Evolutionary conservation across 495 filamentous ascomycete genomes (phyloP), one percentile per base, ranked within the genome.

Genomic region (Cenococcum geophilum): DNA sequence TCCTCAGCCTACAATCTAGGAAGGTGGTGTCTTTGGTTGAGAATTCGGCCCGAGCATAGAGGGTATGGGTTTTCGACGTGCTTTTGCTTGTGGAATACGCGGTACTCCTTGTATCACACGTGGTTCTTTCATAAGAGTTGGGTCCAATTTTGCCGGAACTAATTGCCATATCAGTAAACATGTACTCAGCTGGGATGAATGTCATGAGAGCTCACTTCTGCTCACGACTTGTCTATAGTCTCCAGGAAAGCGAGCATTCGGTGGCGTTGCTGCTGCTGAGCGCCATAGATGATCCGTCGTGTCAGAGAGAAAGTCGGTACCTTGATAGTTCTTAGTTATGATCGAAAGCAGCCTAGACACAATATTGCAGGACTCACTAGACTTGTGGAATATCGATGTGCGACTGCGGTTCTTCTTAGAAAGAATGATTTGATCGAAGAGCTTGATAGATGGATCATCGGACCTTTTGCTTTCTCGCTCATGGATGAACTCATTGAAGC

Each of bases 401-500:
- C 80, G 77, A 43, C 93, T 92, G 43, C 93, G 86, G 62, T 95
- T 95, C 64, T 87, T 89, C 75, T 98, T 98, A 14, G 89, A 89
- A 5, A 96, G 80, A 63, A 98, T 93, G 65, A 98, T 89, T 72
- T 95, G 88, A 74, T 98, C 93, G 72, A 98, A 98, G 22, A 98
- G 79, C 56, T 89, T 84, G 70, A 97, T 89, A 9, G 79, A 66
- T 3, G 91, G 86, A 60, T 86, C 82, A 49, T 80, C 82, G 5
- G 81, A 72, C 11, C 80, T 72, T 36, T 80, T 80, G 16, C 79
- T 79, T 72, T 98, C 93, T 35, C 93, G 85, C 53, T 95, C 89
- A 70, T 95, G 89, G 68, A 97, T 92, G 70, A 97, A 98, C 73
- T 97, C 91, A 70, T 95, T 96, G 74, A 98, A 97, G 16, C 80